phyloP scores from a whole-genome alignment of 2,329 filamentous ascomycete genomes.

The Acephala macrosclerotiorum region DNA sequence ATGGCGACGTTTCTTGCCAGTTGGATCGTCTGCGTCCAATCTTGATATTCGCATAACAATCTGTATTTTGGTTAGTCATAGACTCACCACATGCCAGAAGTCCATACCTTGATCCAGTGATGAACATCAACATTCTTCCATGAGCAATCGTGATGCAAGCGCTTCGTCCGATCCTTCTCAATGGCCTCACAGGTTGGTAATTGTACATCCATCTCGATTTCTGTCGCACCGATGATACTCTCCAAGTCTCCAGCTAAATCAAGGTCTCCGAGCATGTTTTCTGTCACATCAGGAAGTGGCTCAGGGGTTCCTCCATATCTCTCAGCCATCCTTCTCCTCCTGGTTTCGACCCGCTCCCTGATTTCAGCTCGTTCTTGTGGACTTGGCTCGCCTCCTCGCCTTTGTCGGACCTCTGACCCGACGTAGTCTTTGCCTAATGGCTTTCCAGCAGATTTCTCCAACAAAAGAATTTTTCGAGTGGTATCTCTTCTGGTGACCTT shows the following conservation, averaged over 20 bases:
- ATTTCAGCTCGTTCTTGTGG: conserved; percentile 51
- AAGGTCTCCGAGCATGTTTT: conserved; percentile 69
- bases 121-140: conserved; percentile 78
- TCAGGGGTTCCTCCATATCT: conserved; percentile 56
- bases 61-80: conserved; percentile 48
- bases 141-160: conserved; percentile 75
- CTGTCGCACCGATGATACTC: conserved; percentile 66
- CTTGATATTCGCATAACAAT: conserved; percentile 79
- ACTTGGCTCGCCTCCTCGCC: conserved; percentile 71
- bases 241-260: conserved; percentile 58
- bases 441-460: conserved; percentile 74
- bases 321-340: conserved; percentile 57
- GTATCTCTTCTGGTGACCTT: conserved; percentile 72
- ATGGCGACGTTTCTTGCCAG: conserved; percentile 65
- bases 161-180: conserved; percentile 65
- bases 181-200: conserved; percentile 74
- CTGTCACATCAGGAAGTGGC: conserved; percentile 48
- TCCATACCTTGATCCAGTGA: conserved; percentile 77
- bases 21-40: conserved; percentile 67
- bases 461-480: conserved; percentile 70
- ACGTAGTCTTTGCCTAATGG: conserved; percentile 69
- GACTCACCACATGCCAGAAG: background rate
- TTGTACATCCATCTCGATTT: conserved; percentile 79
- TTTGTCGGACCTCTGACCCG: conserved; percentile 70
- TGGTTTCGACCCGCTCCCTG: conserved; percentile 42